Conservation (phyloP, 2,329 filamentous ascomycete species). For the Annulohypoxylon truncatum region DNA sequence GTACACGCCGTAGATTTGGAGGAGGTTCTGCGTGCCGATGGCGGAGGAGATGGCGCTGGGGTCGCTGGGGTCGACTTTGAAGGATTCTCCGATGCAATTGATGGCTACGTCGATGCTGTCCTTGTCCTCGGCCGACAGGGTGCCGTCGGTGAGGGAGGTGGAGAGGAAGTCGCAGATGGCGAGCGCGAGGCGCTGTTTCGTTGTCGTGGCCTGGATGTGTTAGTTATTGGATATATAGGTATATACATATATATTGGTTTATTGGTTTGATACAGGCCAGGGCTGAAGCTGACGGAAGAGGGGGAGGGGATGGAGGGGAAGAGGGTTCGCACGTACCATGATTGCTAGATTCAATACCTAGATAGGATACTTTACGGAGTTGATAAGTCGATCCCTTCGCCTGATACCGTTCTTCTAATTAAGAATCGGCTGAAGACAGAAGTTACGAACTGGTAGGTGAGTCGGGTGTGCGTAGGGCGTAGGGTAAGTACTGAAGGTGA, state of each 20-base stretch:
- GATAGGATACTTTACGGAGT: neutral
- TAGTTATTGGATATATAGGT: neutral
- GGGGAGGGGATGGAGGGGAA: neutral
- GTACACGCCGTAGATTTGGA: conserved; percentile 94
- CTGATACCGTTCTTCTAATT: neutral
- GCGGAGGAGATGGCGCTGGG: conserved; percentile 78
- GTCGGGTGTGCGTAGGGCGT: neutral
- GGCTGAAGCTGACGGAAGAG: neutral
- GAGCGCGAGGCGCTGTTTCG: conserved; percentile 89
- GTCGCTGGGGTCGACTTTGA: conserved; percentile 91
- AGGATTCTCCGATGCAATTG: conserved; percentile 94
- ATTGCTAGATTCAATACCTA: neutral
- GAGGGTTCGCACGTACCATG: conserved; percentile 17
- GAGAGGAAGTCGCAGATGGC: conserved; percentile 96
- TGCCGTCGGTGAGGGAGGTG: conserved; percentile 87
- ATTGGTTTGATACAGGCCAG: neutral
- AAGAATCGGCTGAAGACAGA: neutral
- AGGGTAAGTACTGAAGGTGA: neutral
- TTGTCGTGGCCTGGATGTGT: conserved; percentile 56
- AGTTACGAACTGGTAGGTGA: neutral
- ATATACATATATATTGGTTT: neutral
- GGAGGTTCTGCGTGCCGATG: conserved; percentile 85
- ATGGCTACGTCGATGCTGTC: conserved; percentile 95
- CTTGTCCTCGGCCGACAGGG: conserved; percentile 85
- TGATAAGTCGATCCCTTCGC: neutral